phyloP scores from a whole-genome alignment of 805 yeast species.

The Saccharomycopsis capsularis region DNA sequence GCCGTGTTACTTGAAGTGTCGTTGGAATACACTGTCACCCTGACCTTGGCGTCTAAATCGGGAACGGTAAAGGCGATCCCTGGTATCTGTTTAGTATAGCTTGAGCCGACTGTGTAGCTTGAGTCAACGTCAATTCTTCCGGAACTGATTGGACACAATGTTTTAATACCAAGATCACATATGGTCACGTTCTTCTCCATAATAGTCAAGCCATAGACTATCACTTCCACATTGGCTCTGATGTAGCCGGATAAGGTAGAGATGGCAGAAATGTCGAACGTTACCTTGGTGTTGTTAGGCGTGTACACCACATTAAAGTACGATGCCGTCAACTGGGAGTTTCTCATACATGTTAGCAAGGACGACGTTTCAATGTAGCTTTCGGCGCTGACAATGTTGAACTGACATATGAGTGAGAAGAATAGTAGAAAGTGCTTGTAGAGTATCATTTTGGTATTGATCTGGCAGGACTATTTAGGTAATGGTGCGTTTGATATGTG shows the following conservation, averaged over 20 bases:
- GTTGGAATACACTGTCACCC: constrained; percentile 54
- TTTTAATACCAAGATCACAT: constrained; percentile 52
- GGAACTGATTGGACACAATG: constrained; percentile 76
- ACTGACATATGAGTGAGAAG: background rate
- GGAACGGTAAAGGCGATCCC: constrained; percentile 85
- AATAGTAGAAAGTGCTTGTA: background rate
- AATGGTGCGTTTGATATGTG: background rate
- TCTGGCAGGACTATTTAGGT: background rate
- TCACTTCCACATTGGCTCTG: constrained; percentile 54
- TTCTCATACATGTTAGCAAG: constrained; percentile 83
- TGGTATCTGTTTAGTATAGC: constrained; percentile 54
- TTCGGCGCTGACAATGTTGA: constrained; percentile 7
- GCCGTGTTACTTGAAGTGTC: constrained; percentile 38
- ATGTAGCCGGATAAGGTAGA: constrained; percentile 73
- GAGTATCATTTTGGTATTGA: background rate
- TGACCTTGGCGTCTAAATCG: constrained; percentile 86
- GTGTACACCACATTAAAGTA: constrained; percentile 68
- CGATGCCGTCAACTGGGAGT: constrained; percentile 81
- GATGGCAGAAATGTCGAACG: constrained; percentile 65
- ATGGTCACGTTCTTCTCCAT: constrained; percentile 49
- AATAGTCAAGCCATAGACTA: constrained; percentile 74
- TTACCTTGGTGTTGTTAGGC: constrained; percentile 58
- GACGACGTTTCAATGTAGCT: constrained; percentile 48
- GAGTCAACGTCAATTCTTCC: constrained; percentile 77
- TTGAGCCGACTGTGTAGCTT: constrained; percentile 34